Base-by-base conservation (phyloP, 1,284 basidiomycete genomes). In the Ustilago loliicola region DNA sequence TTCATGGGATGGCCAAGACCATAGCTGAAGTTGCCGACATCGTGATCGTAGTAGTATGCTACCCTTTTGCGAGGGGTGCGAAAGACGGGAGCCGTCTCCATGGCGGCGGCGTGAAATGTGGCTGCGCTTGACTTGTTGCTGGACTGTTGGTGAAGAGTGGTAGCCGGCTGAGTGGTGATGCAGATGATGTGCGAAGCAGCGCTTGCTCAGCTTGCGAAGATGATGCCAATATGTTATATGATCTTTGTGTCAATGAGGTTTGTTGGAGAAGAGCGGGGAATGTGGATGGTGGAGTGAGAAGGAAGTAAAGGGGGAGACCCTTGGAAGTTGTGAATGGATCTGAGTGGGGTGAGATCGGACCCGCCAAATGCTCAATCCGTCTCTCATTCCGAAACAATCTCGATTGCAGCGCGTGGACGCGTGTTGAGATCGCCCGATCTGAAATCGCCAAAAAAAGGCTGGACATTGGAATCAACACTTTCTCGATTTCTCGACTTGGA, bases 1-100 rank as follows among this genome's bases (percentile, higher is more conserved):
- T 97, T 97, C 94, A 98, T 97, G 40, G 93, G 93, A 82, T 96
- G 94, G 2, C 92, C 92, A 42, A 93, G 89, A 53, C 94, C 94
- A 86, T 96, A 97, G 15, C 93, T 93, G 83, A 91, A 94, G 34
- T 92, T 89, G 19, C 94, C 94, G 29, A 93, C 91, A 80, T 95
- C 93, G 62, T 89, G 73, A 60, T 83, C 82, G 63, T 82, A 83
- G 60, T 76, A 81, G 66, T 83, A 82, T 17, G 80, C 80, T 2
- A 82, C 79, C 61, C 67, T 68, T 54, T 65, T 66, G 38, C 73
- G 70, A 53, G 81, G 77, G 17, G 76, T 71, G 45, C 78, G 70
- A 21, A 78, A 72, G 59, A 74, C 67, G 9, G 80, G 81, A 30
- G 77, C 69, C 54, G 78, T 75, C 71, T 83, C 81, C 72, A 83